phyloP scores from a whole-genome alignment of 2,329 filamentous ascomycete genomes.

The Colletotrichum sidae region DNA sequence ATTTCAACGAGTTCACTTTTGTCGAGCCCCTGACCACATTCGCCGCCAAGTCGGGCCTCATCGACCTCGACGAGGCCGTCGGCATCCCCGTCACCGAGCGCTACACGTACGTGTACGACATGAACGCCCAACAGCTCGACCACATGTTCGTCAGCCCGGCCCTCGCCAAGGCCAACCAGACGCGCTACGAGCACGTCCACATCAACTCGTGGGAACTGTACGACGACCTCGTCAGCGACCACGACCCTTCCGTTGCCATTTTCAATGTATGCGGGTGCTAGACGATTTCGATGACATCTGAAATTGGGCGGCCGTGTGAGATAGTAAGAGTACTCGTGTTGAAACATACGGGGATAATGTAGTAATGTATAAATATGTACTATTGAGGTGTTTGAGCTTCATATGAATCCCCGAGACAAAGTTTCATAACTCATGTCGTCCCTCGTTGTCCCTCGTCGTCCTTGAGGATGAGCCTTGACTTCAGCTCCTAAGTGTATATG shows the following conservation, averaged over 20 bases:
- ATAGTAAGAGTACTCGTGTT: too few relatives aligned
- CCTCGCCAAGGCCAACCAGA: constrained; percentile 51
- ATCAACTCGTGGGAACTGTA: constrained; percentile 75
- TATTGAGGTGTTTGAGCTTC: too few relatives aligned
- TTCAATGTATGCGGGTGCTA: constrained; percentile 67
- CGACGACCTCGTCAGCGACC: constrained; percentile 71
- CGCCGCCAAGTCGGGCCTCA: constrained; percentile 62
- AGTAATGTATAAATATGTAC: too few relatives aligned
- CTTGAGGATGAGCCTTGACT: not conserved
- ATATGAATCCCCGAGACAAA: too few relatives aligned
- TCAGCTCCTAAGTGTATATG: too few relatives aligned
- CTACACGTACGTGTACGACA: constrained; percentile 78
- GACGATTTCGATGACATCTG: too few relatives aligned
- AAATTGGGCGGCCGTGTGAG: too few relatives aligned
- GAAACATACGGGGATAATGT: too few relatives aligned
- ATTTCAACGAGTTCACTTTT: constrained; percentile 80
- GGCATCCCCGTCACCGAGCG: constrained; percentile 66
- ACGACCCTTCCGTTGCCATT: constrained; percentile 75
- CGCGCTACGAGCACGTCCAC: constrained; percentile 74
- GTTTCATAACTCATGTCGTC: too few relatives aligned
- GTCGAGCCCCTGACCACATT: constrained; percentile 70
- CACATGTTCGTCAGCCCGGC: constrained; percentile 74
- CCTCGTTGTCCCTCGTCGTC: too few relatives aligned
- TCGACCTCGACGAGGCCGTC: constrained; percentile 71
- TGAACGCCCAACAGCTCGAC: constrained; percentile 77